A percentile compares a stretch with the other conserved stretches of the same genome.
These are phyloP conservation scores for Trametes versicolor DNA, from an alignment of 1,284 basidiomycete genomes.

Conservation along the genomic window DNA sequence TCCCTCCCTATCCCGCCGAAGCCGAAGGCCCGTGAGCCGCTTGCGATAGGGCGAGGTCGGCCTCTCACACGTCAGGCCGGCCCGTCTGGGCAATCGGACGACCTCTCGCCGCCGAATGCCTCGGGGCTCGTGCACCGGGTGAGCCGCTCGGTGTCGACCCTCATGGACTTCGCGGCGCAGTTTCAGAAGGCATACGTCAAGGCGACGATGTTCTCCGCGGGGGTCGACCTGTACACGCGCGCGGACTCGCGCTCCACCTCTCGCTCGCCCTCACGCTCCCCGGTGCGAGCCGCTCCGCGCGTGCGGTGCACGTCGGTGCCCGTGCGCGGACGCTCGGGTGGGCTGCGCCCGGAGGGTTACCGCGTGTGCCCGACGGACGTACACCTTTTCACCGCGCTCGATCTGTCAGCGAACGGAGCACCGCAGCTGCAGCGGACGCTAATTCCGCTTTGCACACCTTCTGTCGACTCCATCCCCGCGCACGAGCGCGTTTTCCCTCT, in stretches of 20 bases:
- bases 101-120: conserved; percentile 19
- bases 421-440: conserved; percentile 33
- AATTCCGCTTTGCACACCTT: conserved; percentile 34
- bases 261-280: conserved; percentile 32
- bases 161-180: conserved; percentile 63
- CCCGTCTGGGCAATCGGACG: conserved; percentile 18
- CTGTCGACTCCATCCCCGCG: conserved; percentile 23
- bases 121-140: conserved; percentile 46
- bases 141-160: conserved; percentile 53
- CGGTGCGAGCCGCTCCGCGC: conserved; percentile 23
- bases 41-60: conserved; percentile 40
- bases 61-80: conserved; percentile 20
- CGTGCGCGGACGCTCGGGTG: conserved; percentile 20
- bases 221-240: conserved; percentile 36
- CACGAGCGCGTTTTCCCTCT: conserved; percentile 40
- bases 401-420: conserved; percentile 17
- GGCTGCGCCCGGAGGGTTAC: conserved; percentile 53
- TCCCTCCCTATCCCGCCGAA: conserved; percentile 22
- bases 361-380: conserved; percentile 54
- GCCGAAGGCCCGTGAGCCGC: conserved; percentile 22
- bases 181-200: conserved; percentile 65
- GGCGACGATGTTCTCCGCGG: conserved; percentile 58
- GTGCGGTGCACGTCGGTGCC: conserved; percentile 22
- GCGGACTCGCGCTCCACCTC: conserved; percentile 36
- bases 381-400: conserved; percentile 42